These are phyloP conservation scores for Elongisporangium senticosum DNA, from an alignment of 352 stramenopile genomes.

Conservation along the genomic window DNA sequence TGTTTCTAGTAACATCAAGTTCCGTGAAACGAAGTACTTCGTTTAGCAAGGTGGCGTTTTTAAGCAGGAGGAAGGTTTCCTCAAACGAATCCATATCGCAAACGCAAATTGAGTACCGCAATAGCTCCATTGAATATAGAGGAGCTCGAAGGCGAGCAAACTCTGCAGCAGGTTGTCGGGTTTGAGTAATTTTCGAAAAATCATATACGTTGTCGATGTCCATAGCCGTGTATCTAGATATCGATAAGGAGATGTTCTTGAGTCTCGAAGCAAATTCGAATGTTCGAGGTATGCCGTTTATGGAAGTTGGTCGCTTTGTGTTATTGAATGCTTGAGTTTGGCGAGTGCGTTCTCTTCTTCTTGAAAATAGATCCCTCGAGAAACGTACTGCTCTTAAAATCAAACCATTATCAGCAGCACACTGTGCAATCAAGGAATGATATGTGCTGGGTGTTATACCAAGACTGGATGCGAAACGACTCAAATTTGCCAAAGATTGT, in stretches of 20 bases:
- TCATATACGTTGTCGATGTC: constrained; percentile 52
- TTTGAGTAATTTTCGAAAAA: constrained; percentile 8
- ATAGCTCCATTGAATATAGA: constrained; percentile 46
- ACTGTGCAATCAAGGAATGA: constrained; percentile 34
- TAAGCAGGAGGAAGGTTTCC: constrained; percentile 52
- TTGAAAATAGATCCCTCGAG: constrained; percentile 49
- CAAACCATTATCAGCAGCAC: constrained; percentile 32
- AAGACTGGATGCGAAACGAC: constrained; percentile 40
- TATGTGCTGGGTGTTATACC: constrained; percentile 32
- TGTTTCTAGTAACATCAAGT: constrained; percentile 11
- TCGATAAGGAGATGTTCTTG: constrained; percentile 48
- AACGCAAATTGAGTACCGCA: constrained; percentile 58
- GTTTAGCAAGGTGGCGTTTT: constrained; percentile 44
- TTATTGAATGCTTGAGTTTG: neutral
- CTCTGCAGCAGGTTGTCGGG: constrained; percentile 15
- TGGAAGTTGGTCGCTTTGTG: neutral
- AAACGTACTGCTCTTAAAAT: constrained; percentile 49
- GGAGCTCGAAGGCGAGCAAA: constrained; percentile 45
- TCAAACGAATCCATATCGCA: constrained; percentile 51
- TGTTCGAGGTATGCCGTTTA: neutral
- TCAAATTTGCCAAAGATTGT: constrained; percentile 36
- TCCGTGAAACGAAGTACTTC: constrained; percentile 49
- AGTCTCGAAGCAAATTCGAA: constrained; percentile 17
- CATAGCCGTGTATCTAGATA: constrained; percentile 53
- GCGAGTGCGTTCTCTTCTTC: constrained; percentile 9